Conservation (phyloP, 2,329 filamentous ascomycete species). For the Penicillium olsonii region DNA sequence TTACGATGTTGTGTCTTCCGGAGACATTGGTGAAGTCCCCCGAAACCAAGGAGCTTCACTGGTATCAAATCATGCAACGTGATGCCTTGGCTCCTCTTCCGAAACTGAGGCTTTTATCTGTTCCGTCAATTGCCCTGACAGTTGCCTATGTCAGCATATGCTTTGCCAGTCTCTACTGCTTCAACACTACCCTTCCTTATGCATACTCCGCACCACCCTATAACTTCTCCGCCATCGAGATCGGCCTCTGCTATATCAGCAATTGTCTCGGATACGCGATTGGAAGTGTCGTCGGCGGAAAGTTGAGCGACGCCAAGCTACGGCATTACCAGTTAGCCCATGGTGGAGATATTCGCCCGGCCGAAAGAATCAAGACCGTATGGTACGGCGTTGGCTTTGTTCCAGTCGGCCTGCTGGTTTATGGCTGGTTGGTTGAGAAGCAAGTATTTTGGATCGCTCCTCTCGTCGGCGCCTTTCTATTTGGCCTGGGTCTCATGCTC, state of each 20-base stretch:
- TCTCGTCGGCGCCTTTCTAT: neutral
- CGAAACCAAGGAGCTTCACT: neutral
- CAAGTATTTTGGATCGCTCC: constrained; percentile 28
- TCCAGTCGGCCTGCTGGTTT: constrained; percentile 37
- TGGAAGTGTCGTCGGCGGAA: constrained; percentile 37
- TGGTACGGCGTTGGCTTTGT: constrained; percentile 17
- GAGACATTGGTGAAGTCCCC: constrained; percentile 30
- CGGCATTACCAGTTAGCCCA: constrained; percentile 41
- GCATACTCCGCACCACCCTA: constrained; percentile 40
- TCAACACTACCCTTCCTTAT: constrained; percentile 42
- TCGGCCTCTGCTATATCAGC: constrained; percentile 42
- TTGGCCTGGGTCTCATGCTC: constrained; percentile 14
- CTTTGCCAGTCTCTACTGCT: constrained; percentile 40
- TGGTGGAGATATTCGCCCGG: constrained; percentile 42
- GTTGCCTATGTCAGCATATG: constrained; percentile 41
- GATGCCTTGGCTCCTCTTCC: constrained; percentile 9
- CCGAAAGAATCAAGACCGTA: constrained; percentile 30
- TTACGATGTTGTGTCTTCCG: constrained; percentile 38
- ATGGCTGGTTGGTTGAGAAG: constrained; percentile 40
- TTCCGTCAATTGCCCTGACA: constrained; percentile 38
- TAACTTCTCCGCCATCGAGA: constrained; percentile 37
- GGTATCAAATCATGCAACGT: neutral
- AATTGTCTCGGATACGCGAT: constrained; percentile 41
- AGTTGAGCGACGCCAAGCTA: constrained; percentile 39
- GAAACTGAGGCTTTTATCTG: constrained; percentile 37